Evolutionary conservation across 768 basidiomycete genomes (phyloP), one percentile per base, ranked within the genome.

Genomic region (Chalciporus piperatus): DNA sequence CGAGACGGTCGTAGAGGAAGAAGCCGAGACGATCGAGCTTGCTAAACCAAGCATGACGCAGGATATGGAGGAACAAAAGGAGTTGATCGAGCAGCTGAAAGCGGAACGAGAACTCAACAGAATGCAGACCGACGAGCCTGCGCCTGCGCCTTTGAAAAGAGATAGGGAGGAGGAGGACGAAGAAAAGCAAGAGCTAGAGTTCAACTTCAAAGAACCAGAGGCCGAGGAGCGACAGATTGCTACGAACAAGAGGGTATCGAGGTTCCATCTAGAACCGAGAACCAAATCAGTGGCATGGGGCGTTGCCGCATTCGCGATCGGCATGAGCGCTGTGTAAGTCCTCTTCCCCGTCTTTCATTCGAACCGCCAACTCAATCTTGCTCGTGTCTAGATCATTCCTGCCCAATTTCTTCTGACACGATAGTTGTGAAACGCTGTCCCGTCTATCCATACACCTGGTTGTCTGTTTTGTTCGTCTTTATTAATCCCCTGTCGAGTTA

Each of bases 211-310:
- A 66, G 84, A 89, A 50, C 83, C 83, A 8, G 84, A 87, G 66
- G 61, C 70, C 1, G 80, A 76, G 41, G 79, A 85, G 56, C 76
- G 81, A 40, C 71, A 70, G 41, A 76, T 87, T 46, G 77, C 73
- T 17, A 77, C 83, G 27, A 92, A 92, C 65, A 79, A 77, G 42
- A 79, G 91, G 41, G 74, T 84, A 45, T 70, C 76, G 27, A 66
- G 80, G 52, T 79, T 80, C 66, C 64, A 74, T 42, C 64, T 85
- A 56, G 78, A 84, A 57, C 84, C 91, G 11, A 79, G 82, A 62
- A 79, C 81, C 59, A 89, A 87, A 70, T 83, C 84, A 32, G 75
- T 86, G 48, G 89, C 86, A 3, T 94, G 91, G 91, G 92, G 92
- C 33, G 74, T 87, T 17, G 77, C 88, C 33, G 87, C 87, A 17